These are phyloP conservation scores for Zygotorulaspora florentina DNA, from an alignment of 805 yeast genomes.

Conservation along the genomic window DNA sequence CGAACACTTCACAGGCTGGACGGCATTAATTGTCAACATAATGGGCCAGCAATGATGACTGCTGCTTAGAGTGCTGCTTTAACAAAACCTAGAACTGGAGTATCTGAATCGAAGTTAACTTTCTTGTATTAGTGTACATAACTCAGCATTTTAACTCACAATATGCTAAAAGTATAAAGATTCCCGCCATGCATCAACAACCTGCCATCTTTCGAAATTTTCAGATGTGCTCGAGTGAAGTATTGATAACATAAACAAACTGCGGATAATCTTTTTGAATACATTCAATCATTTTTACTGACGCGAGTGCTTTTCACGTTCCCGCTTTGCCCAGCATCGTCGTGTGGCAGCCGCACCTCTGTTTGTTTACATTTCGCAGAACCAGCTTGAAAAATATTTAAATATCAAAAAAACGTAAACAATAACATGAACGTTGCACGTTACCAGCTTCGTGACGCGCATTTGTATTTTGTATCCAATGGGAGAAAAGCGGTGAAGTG, in stretches of 20 bases:
- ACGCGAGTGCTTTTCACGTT: too few relatives aligned
- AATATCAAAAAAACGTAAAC: background rate
- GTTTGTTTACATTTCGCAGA: slow-evolving; percentile 9
- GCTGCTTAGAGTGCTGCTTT: background rate
- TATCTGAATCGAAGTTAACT: background rate
- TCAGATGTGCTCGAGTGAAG: too few relatives aligned
- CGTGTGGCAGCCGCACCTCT: slow-evolving; percentile 7
- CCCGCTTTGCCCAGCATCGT: slow-evolving; percentile 8
- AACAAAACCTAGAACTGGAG: background rate
- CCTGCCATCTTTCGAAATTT: too few relatives aligned
- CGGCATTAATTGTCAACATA: slow-evolving; percentile 72
- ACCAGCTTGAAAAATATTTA: slow-evolving; percentile 2
- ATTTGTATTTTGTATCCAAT: background rate
- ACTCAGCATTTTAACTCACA: background rate
- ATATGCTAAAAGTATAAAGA: too few relatives aligned
- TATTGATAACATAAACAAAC: background rate
- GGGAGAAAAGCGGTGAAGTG: background rate
- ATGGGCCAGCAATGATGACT: slow-evolving; percentile 42
- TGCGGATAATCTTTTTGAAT: too few relatives aligned
- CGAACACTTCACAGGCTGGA: slow-evolving; percentile 92
- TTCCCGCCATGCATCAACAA: too few relatives aligned
- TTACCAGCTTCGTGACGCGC: background rate
- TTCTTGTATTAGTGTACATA: background rate
- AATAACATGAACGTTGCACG: background rate
- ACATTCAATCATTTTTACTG: too few relatives aligned